A percentile compares a stretch with the other conserved stretches of the same genome.
These are phyloP conservation scores for Solioccasus polychromus DNA, from an alignment of 768 basidiomycete species.

Conservation along the genomic window DNA sequence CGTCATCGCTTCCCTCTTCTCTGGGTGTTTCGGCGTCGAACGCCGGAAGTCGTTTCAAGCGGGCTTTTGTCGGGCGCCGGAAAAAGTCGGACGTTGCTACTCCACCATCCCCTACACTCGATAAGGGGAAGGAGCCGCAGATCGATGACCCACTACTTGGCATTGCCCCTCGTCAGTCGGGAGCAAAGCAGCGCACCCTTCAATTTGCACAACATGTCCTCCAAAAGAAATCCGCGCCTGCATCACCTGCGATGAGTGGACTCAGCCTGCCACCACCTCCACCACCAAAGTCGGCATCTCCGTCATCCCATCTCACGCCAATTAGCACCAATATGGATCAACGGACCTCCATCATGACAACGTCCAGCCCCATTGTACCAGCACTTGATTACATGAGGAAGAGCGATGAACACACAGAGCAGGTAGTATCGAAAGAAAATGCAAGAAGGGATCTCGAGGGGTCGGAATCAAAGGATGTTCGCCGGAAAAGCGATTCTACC, in stretches of 20 bases:
- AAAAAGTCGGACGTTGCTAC: conserved; percentile 28
- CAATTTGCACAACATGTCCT: conserved; percentile 50
- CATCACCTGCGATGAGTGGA: conserved; percentile 32
- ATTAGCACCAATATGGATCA: conserved; percentile 32
- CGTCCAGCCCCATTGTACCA: conserved; percentile 53
- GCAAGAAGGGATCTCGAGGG: conserved; percentile 32
- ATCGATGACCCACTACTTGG: conserved; percentile 16
- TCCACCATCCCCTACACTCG: conserved; percentile 21
- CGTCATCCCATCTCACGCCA: conserved; percentile 24
- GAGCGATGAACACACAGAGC: conserved; percentile 34
- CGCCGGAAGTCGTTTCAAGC: conserved; percentile 29
- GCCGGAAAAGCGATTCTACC: conserved; percentile 84
- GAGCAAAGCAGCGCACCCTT: conserved; percentile 36
- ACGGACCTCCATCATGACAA: conserved; percentile 50
- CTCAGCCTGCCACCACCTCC: conserved; percentile 31
- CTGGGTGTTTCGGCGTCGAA: conserved; percentile 17
- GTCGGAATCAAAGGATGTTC: conserved; percentile 58
- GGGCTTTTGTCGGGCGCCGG: conserved; percentile 32
- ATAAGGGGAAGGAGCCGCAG: conserved; percentile 20
- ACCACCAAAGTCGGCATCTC: conserved; percentile 7
- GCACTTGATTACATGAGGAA: conserved; percentile 54
- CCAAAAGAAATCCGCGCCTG: conserved; percentile 34
- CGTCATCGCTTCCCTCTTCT: conserved; percentile 28
- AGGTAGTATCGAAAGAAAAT: conserved; percentile 19
- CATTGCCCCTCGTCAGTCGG: conserved; percentile 22